These are phyloP conservation scores for Xerocomus amazonicus DNA, from an alignment of 1,284 basidiomycete genomes.

Conservation along the genomic window DNA sequence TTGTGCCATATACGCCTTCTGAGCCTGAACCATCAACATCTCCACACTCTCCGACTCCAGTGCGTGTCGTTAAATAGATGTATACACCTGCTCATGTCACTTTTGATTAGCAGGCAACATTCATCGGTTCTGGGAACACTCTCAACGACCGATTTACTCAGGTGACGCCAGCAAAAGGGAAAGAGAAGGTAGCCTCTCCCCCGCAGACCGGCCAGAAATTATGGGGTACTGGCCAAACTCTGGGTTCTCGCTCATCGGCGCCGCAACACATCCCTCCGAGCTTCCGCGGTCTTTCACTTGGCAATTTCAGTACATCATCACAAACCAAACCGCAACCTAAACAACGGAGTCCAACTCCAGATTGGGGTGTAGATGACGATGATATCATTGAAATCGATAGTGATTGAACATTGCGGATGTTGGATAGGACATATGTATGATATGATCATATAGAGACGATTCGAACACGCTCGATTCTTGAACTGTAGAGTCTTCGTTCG, in stretches of 20 bases:
- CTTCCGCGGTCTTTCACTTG: constrained; percentile 38
- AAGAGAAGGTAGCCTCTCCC: constrained; percentile 46
- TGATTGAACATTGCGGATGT: constrained; percentile 40
- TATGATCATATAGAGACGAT: constrained; percentile 8
- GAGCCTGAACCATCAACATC: constrained; percentile 29
- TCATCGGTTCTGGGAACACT: constrained; percentile 51
- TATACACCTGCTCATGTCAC: constrained; percentile 1
- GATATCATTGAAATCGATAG: constrained; percentile 74
- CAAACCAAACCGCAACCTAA: constrained; percentile 33
- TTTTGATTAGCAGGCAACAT: constrained; percentile 34
- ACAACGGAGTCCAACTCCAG: constrained; percentile 63
- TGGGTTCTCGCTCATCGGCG: constrained; percentile 43
- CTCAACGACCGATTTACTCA: constrained; percentile 45
- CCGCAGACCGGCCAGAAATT: constrained; percentile 29
- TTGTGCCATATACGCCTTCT: constrained; percentile 65
- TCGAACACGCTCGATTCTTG: constrained; percentile 1
- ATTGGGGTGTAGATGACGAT: constrained; percentile 75
- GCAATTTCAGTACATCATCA: constrained; percentile 48
- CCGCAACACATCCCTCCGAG: constrained; percentile 35
- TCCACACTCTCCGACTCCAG: constrained; percentile 25
- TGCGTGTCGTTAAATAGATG: constrained; percentile 16
- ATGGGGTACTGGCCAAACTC: constrained; percentile 60
- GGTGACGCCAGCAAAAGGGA: constrained; percentile 43
- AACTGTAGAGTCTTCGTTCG: not conserved
- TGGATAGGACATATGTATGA: constrained; percentile 5